Evolutionary conservation across 2,329 filamentous ascomycete species (phyloP).

Genomic region (Raffaelea deltoideospora): DNA sequence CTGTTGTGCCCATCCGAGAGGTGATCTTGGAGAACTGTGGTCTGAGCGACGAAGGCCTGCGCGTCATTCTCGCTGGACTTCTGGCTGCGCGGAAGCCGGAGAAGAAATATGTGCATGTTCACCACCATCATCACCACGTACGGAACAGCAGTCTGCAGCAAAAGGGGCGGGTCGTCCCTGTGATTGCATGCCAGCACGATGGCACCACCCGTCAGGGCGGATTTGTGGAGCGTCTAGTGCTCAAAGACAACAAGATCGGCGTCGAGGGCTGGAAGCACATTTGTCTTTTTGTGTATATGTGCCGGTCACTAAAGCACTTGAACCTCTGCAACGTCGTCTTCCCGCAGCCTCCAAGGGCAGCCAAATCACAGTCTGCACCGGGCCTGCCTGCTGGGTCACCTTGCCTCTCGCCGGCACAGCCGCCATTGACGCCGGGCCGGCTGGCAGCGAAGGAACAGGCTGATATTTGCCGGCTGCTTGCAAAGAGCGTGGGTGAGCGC

Average conservation of each 20-base stretch:
- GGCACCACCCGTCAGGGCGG: constrained; percentile 41
- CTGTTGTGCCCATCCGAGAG: constrained; percentile 80
- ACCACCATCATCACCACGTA: constrained; percentile 4
- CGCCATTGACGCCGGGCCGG: constrained; percentile 5
- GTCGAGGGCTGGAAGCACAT: constrained; percentile 84
- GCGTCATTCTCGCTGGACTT: constrained; percentile 74
- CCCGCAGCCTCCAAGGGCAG: constrained; percentile 28
- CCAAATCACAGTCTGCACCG: too few species aligned
- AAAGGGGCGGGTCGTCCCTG: constrained; percentile 12
- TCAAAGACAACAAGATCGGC: constrained; percentile 88
- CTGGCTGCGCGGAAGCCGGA: constrained; percentile 61
- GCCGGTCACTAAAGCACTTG: constrained; percentile 67
- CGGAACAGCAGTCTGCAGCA: constrained; percentile 9
- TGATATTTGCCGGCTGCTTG: constrained; percentile 51
- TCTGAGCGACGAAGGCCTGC: constrained; percentile 70
- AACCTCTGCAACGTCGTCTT: constrained; percentile 80
- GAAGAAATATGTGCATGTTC: constrained; percentile 30
- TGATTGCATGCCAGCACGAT: constrained; percentile 15
- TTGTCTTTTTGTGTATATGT: constrained; percentile 79
- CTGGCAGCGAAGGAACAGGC: constrained; percentile 15
- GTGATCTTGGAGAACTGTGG: constrained; percentile 78
- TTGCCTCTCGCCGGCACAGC: too few species aligned
- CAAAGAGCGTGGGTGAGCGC: constrained; percentile 61
- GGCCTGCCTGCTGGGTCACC: too few species aligned
- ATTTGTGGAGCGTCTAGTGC: constrained; percentile 68